Evolutionary conservation across 345 rosid species (phyloP).

Genomic region (Durio zibethinus): DNA sequence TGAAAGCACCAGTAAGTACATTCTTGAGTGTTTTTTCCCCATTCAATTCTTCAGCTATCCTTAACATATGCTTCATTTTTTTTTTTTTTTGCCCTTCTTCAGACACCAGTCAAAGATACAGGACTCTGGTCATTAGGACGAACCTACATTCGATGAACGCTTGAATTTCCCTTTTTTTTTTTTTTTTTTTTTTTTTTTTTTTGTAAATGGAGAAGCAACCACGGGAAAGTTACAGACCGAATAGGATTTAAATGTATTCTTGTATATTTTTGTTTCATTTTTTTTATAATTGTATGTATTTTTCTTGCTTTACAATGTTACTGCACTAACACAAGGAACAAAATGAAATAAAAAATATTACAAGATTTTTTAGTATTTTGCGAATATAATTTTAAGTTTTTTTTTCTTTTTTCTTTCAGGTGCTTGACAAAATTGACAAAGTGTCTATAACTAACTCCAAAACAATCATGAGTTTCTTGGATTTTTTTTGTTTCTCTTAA

Average conservation of each 20-base stretch:
- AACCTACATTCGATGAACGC: conserved; percentile 69
- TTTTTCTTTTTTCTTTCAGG: too few species aligned
- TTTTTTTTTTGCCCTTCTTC: conserved; percentile 15
- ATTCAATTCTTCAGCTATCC: neutral
- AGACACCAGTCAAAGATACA: conserved; percentile 88
- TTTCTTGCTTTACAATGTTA: neutral
- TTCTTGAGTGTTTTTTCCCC: neutral
- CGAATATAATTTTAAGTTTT: too few species aligned
- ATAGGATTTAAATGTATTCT: too few species aligned
- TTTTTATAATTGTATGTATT: neutral
- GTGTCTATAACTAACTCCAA: too few species aligned
- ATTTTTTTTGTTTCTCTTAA: too few species aligned
- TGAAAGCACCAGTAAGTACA: conserved; percentile 60
- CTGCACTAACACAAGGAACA: neutral
- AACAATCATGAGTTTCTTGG: too few species aligned
- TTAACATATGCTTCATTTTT: neutral
- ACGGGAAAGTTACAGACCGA: neutral
- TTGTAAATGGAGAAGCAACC: neutral
- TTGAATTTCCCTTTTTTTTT: too few species aligned
- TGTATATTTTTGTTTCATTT: neutral
- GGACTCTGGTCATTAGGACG: conserved; percentile 95
- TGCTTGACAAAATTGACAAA: too few species aligned
- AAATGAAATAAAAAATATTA: too few species aligned
- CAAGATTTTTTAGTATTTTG: too few species aligned
- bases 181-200: neutral